Base-by-base conservation (phyloP, 208 protist species). In the Leishmania arabica region DNA sequence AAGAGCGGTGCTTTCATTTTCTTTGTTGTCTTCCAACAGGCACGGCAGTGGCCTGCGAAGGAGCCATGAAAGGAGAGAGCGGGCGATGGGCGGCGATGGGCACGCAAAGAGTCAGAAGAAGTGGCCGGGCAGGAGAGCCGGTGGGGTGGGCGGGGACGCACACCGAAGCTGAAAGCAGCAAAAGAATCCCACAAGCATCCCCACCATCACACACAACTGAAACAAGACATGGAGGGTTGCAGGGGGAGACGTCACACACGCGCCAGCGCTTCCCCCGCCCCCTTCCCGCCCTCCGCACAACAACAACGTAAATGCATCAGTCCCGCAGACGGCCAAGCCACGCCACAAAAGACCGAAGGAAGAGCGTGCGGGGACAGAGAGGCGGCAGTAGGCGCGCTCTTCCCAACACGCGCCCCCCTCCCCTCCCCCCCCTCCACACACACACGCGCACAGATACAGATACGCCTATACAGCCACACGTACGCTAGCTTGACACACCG, bases 381-480 rank as follows among this genome's bases (percentile, higher is more conserved):
- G 15, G 51, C 51, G 51, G 51, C 51, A 21, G 51, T 21, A 34
- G 3, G 6, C 60, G 4, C 31, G 60, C 27, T 37, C 31, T 34
- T 7, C 60, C 60, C 27, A 66, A 34, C 60, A 37, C n/a, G 60
- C n/a, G 7, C 31, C 60, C n/a, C n/a, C 8, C 60, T 34, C 64
- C 31, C 34, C 64, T 45, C 6, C 34, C 34, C 27, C 34, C 31
- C 24, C 56, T 31, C 0, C 40, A 0, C 40, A 71, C 66, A 49
- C 66, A 24, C 1, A 49, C 42, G 13, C 42, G 5, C 66, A 71
- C 66, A 49, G 11, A 31, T 13, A 75, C 58, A 68, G 9, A 6
- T 37, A 60, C 34, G 51, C 71, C 62, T 56, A 84, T 37, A 81
- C n/a, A 80, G 47, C n/a, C 21, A 40, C 79, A 49, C 60, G 72